Evolutionary conservation across 2,329 filamentous ascomycete species (phyloP).

Genomic region (Dendryphion nanum): DNA sequence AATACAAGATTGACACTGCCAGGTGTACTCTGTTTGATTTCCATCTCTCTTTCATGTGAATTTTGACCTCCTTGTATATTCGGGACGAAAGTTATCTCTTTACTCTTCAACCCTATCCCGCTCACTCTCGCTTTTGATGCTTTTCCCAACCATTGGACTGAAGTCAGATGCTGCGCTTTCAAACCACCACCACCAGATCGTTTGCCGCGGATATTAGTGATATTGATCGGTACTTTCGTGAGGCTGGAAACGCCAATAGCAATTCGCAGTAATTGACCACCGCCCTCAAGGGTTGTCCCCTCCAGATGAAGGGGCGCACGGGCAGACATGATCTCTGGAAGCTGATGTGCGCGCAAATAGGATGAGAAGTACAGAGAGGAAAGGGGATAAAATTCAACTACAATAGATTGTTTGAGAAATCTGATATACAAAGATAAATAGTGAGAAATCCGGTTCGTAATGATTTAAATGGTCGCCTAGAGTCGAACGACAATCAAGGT

Average conservation of each 20-base stretch:
- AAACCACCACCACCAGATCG: constrained; percentile 53
- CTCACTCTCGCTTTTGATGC: constrained; percentile 47
- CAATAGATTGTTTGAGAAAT: no score
- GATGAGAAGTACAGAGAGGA: no score
- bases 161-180: constrained; percentile 58
- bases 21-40: constrained; percentile 39
- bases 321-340: no score
- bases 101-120: constrained; percentile 45
- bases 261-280: constrained; percentile 60
- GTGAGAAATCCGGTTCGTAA: no score
- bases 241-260: constrained; percentile 56
- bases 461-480: no score
- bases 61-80: background rate
- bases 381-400: no score
- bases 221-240: constrained; percentile 49
- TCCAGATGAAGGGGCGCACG: constrained; percentile 50
- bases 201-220: constrained; percentile 56
- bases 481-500: no score
- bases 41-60: constrained; percentile 14
- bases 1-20: constrained; percentile 57
- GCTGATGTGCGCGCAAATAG: no score
- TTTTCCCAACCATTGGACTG: constrained; percentile 52
- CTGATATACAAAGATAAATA: no score
- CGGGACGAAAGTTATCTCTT: constrained; percentile 39
- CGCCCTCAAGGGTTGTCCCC: constrained; percentile 60